Conservation (phyloP, 2,329 filamentous ascomycete genomes). For the Colletotrichum echinochloae region DNA sequence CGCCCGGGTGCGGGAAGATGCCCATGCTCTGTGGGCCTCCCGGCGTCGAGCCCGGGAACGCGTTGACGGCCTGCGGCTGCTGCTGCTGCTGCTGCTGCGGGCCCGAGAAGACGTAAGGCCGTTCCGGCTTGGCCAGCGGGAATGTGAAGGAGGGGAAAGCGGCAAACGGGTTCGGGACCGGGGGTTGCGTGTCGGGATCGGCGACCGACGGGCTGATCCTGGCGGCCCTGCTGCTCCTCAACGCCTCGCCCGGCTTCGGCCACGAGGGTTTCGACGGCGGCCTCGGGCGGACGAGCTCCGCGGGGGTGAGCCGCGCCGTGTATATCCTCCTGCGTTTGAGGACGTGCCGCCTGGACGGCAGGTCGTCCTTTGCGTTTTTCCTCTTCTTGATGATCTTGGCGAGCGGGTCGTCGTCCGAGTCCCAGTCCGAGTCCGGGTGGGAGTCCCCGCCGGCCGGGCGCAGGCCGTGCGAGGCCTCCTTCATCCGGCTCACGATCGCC, state of each 20-base stretch:
- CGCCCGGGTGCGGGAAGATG: conserved; percentile 10
- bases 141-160: neutral
- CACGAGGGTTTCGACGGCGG: neutral
- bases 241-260: neutral
- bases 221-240: neutral
- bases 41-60: neutral
- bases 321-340: neutral
- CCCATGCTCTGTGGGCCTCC: neutral
- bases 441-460: neutral
- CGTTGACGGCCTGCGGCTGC: neutral
- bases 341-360: neutral
- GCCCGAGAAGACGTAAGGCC: neutral
- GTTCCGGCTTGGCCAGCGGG: neutral
- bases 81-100: neutral
- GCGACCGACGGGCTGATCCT: neutral
- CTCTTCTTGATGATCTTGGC: conserved; percentile 4
- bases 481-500: neutral
- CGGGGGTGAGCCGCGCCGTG: neutral
- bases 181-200: neutral
- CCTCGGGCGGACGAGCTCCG: neutral
- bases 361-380: neutral
- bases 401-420: neutral
- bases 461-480: neutral
- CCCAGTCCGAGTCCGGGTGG: neutral
- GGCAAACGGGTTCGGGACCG: neutral